These are phyloP conservation scores for Edaphochlamys debaryana DNA, from an alignment of 139 green algal genomes.

Conservation along the genomic window DNA sequence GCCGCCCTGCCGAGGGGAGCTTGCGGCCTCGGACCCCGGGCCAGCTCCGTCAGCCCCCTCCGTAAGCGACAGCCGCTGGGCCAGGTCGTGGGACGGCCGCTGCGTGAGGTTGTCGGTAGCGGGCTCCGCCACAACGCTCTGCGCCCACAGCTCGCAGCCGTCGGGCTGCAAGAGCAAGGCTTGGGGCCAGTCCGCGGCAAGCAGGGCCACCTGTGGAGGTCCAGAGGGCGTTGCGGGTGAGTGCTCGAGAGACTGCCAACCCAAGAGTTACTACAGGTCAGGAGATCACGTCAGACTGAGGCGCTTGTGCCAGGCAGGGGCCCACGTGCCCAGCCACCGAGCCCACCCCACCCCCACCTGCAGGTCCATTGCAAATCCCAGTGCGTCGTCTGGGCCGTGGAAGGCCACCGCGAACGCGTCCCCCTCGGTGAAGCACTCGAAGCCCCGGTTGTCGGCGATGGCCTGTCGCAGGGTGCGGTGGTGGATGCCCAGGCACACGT, in stretches of 20 bases:
- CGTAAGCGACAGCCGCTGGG: too few species aligned
- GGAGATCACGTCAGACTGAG: too few species aligned
- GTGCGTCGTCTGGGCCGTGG: conserved; percentile 48
- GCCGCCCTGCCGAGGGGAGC: background rate
- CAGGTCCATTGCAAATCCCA: conserved; percentile 44
- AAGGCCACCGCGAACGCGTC: too few species aligned
- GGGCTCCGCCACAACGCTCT: background rate
- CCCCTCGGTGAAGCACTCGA: conserved; percentile 37
- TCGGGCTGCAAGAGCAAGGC: conserved; percentile 39
- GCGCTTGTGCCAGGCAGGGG: too few species aligned
- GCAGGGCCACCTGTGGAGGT: conserved; percentile 14
- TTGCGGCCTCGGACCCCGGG: background rate
- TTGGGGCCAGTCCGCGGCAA: conserved; percentile 20
- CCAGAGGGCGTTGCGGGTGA: background rate
- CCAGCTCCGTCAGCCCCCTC: too few species aligned
- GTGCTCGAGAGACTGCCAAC: background rate
- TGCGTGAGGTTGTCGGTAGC: background rate
- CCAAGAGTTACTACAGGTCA: too few species aligned
- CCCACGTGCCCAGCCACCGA: background rate
- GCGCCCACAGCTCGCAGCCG: conserved; percentile 23
- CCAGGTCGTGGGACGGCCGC: background rate
- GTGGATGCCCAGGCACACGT: conserved; percentile 25
- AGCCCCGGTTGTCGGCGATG: conserved; percentile 17
- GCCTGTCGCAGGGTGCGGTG: conserved; percentile 9
- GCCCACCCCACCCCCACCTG: conserved; percentile 4